Base-by-base conservation (phyloP, 805 yeast species). In the Candida ortonii region DNA sequence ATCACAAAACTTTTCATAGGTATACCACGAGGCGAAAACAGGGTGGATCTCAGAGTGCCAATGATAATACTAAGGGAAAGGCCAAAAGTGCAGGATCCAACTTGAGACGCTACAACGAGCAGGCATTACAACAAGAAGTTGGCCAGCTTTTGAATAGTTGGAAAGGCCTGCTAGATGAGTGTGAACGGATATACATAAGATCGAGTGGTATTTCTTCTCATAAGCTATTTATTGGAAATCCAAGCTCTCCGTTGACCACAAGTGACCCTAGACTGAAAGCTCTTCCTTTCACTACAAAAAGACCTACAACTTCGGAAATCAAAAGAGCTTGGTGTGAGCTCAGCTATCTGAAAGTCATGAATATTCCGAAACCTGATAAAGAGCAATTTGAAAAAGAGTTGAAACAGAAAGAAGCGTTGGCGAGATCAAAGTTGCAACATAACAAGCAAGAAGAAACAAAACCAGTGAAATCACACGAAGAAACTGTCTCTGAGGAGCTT, bases 21-120 rank as follows among this genome's bases (percentile, higher is more conserved):
- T 93, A 93, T 53, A 93, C 98, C 2, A 88, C 97, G 1, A 78
- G 98, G 65, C 73, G 96, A 45, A 93, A 93, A 54, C 98, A 93
- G 60, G 98, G 98, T 67, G 98, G 98, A 1, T 75, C 97, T 0
- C 98, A 93, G 57, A 76, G 89, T 45, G 89, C 97, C 1, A 82
- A 76, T 60, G 98, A 93, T 60, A 86, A 82, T 52, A 84, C 95
- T 1, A 76, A 83, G 46, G 97, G 98, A 4, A 90, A 89, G 56
- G 97, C 97, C 6, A 87, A 87, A 43, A 87, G 96, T 16, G 98
- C 96, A 0, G 98, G 98, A 33, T 83, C 97, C 1, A 77, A 78
- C 34, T 69, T 93, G 28, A 78, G 98, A 64, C 71, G 98, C 41
- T 80, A 87, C 50, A 90, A 89, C 51, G 98, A 93, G 60, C 81